Evolutionary conservation across 1,284 basidiomycete species (phyloP).

Genomic region (Coniferiporia weirii): DNA sequence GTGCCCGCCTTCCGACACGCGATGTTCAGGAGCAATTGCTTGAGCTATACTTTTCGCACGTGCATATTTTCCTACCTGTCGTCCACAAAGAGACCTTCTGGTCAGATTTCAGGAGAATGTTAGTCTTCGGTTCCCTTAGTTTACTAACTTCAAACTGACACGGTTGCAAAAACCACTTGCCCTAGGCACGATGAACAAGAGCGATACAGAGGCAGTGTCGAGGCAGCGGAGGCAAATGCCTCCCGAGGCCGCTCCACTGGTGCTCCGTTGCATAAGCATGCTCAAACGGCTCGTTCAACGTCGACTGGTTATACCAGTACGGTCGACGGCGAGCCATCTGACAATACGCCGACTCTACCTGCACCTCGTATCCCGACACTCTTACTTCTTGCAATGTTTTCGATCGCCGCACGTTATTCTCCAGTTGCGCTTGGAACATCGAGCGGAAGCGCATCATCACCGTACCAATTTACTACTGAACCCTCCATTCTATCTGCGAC

Average conservation of each 20-base stretch:
- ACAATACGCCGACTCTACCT: conserved; percentile 28
- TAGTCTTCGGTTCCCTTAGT: conserved; percentile 19
- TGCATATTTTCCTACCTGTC: conserved; percentile 71
- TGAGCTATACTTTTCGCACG: conserved; percentile 72
- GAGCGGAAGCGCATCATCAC: conserved; percentile 2
- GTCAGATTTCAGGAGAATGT: conserved; percentile 49
- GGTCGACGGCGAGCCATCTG: conserved; percentile 24
- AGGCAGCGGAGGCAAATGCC: neutral
- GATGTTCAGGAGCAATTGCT: conserved; percentile 63
- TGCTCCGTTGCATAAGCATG: neutral
- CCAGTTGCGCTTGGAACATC: conserved; percentile 19
- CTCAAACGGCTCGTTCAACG: neutral
- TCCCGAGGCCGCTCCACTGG: neutral
- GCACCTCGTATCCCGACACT: conserved; percentile 53
- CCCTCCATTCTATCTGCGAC: neutral
- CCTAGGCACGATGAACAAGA: conserved; percentile 7
- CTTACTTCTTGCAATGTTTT: conserved; percentile 72
- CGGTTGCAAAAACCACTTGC: neutral
- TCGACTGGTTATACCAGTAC: neutral
- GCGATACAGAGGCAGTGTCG: neutral
- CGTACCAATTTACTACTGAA: neutral
- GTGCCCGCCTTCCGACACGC: conserved; percentile 42
- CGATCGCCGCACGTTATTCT: conserved; percentile 70
- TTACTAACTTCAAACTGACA: neutral
- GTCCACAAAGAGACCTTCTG: conserved; percentile 68